Percentiles rank a stretch among this genome's conserved stretches.
phyloP scores from a whole-genome alignment of 257 asterid species.

The Eustoma russellianum region DNA sequence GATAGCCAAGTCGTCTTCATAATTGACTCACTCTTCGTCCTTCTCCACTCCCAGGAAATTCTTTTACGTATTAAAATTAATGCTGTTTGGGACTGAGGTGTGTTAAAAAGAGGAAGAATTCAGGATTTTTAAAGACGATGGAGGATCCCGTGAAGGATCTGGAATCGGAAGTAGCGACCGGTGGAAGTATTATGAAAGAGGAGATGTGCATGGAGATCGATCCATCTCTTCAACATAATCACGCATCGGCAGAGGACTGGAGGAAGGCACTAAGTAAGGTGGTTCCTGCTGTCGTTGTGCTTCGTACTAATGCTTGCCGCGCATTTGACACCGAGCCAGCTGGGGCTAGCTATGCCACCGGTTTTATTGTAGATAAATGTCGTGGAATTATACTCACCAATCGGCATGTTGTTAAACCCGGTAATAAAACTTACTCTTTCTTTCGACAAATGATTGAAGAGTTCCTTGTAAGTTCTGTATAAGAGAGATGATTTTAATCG shows the following conservation, averaged over 20 bases:
- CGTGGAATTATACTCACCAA: slow-evolving; percentile 95
- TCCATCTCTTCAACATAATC: slow-evolving; percentile 65
- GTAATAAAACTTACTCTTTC: slow-evolving; percentile 15
- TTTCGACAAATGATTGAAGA: no score
- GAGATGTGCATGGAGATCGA: slow-evolving; percentile 85
- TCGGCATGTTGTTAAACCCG: slow-evolving; percentile 95
- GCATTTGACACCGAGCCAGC: slow-evolving; percentile 94
- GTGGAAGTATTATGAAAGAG: slow-evolving; percentile 55
- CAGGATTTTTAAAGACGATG: slow-evolving; percentile 4
- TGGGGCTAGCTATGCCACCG: slow-evolving; percentile 89
- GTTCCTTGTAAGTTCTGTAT: background rate
- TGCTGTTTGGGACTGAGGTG: background rate
- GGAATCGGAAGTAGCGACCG: slow-evolving; percentile 64
- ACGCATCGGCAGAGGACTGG: slow-evolving; percentile 87
- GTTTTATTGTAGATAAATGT: slow-evolving; percentile 79
- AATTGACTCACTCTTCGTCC: background rate
- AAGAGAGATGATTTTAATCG: background rate
- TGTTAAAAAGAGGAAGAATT: background rate
- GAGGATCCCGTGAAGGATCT: slow-evolving; percentile 40
- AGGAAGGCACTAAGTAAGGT: slow-evolving; percentile 73
- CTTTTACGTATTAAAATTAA: background rate
- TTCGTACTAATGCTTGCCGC: slow-evolving; percentile 88
- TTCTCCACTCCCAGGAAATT: background rate
- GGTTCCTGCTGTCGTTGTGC: slow-evolving; percentile 95
- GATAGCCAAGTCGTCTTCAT: background rate